Evolutionary conservation across 2,329 filamentous ascomycete genomes (phyloP).

Genomic region (Fusarium pilosicola): DNA sequence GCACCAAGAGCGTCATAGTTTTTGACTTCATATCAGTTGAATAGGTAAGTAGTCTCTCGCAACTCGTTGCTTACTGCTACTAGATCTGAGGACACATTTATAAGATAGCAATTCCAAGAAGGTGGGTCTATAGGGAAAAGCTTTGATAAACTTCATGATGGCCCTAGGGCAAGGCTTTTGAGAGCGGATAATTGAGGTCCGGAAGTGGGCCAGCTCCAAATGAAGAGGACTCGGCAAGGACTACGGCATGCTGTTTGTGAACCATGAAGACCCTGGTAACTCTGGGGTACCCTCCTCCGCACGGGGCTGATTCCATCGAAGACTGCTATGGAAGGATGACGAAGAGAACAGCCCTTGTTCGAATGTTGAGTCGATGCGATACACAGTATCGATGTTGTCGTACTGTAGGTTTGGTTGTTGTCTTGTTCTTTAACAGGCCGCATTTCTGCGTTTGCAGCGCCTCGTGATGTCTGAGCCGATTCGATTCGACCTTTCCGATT

Average conservation of each 20-base stretch:
- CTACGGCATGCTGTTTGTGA: conserved; percentile 25
- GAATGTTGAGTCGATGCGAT: background rate
- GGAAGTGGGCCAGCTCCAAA: conserved; percentile 9
- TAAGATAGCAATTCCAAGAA: conserved; percentile 4
- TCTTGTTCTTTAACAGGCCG: conserved; percentile 27
- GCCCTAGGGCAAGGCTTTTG: background rate
- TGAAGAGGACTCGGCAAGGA: conserved; percentile 23
- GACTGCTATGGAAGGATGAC: conserved; percentile 4
- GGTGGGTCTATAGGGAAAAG: conserved; percentile 15
- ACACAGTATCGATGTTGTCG: background rate
- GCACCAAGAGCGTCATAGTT: conserved; percentile 3
- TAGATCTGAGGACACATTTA: background rate
- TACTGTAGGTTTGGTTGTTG: background rate
- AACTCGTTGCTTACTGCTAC: background rate
- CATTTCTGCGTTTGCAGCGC: conserved; percentile 37
- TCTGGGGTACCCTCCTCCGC: conserved; percentile 34
- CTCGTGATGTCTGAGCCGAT: conserved; percentile 39
- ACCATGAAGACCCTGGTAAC: conserved; percentile 32
- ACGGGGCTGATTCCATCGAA: conserved; percentile 5
- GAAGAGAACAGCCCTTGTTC: background rate
- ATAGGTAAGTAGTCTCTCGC: background rate
- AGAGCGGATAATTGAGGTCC: conserved; percentile 21
- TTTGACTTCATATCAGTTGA: conserved; percentile 14
- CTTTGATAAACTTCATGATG: conserved; percentile 32
- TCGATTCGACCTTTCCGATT: conserved; percentile 22